Conservation (phyloP, 2,329 filamentous ascomycete genomes). For the Microascus cirrosus region DNA sequence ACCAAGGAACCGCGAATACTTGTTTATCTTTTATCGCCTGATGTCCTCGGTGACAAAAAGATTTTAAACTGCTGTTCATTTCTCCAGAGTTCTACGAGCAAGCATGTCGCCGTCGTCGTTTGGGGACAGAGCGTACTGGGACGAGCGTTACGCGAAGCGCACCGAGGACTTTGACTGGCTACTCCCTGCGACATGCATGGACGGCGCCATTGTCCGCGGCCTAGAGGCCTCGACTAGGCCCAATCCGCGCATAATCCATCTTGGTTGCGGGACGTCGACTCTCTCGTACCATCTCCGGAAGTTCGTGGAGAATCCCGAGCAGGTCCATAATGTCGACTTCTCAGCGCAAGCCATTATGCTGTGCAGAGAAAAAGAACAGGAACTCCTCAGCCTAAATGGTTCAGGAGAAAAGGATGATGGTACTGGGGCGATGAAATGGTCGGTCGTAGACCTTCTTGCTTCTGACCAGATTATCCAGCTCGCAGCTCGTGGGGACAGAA, state of each 20-base stretch:
- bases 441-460: not conserved
- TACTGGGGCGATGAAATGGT: not conserved
- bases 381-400: not conserved
- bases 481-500: not conserved
- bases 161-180: constrained; percentile 3
- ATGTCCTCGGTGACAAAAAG: not conserved
- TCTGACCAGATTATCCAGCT: not conserved
- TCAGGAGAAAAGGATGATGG: not conserved
- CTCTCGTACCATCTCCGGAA: constrained; percentile 1
- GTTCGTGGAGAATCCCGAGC: not conserved
- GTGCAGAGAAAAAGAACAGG: not conserved
- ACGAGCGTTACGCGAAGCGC: not conserved
- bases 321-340: constrained; percentile 3
- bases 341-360: not conserved
- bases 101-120: not conserved
- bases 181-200: not conserved
- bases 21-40: too few species aligned
- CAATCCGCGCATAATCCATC: not conserved
- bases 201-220: not conserved
- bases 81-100: not conserved
- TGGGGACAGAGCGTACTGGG: constrained; percentile 1
- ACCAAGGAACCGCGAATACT: too few species aligned
- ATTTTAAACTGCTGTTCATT: constrained; percentile 41
- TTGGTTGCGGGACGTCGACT: constrained; percentile 2
- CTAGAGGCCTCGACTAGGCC: not conserved